phyloP scores from a whole-genome alignment of 2,329 filamentous ascomycete species.

The Penicillium decumbens region DNA sequence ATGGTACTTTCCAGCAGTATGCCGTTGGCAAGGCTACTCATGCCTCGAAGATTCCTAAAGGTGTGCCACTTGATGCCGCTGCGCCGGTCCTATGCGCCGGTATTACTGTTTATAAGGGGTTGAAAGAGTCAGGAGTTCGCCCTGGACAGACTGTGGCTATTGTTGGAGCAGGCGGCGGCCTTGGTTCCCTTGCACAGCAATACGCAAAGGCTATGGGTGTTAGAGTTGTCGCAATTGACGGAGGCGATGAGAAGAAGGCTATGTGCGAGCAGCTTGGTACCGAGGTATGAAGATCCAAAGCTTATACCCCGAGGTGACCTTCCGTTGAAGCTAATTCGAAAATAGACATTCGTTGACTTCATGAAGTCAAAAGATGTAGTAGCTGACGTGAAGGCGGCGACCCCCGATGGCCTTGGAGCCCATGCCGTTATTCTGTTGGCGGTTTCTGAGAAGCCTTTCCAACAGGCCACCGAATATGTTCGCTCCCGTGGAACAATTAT shows the following conservation, averaged over 20 bases:
- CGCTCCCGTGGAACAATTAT: conserved; percentile 74
- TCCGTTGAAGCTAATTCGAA: background rate
- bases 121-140: conserved; percentile 73
- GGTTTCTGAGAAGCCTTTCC: conserved; percentile 82
- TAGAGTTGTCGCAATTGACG: conserved; percentile 73
- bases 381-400: conserved; percentile 74
- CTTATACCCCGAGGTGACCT: too few species aligned
- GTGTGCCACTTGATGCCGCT: conserved; percentile 68
- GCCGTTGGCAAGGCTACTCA: conserved; percentile 79
- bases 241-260: conserved; percentile 71
- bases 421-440: conserved; percentile 81
- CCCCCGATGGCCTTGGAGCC: conserved; percentile 63
- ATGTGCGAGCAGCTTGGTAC: conserved; percentile 66
- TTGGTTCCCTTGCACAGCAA: conserved; percentile 75
- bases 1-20: conserved; percentile 92
- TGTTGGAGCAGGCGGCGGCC: conserved; percentile 79
- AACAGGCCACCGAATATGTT: conserved; percentile 82
- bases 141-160: conserved; percentile 77
- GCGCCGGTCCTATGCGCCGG: conserved; percentile 79
- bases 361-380: conserved; percentile 67
- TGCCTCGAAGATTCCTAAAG: conserved; percentile 74
- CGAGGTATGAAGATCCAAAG: conserved; percentile 30
- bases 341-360: conserved; percentile 68
- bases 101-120: conserved; percentile 82
- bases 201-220: conserved; percentile 90